Percentiles rank a stretch among this genome's conserved stretches.
Evolutionary conservation across 2,329 filamentous ascomycete species (phyloP).

Genomic region (Cladophialophora exuberans): DNA sequence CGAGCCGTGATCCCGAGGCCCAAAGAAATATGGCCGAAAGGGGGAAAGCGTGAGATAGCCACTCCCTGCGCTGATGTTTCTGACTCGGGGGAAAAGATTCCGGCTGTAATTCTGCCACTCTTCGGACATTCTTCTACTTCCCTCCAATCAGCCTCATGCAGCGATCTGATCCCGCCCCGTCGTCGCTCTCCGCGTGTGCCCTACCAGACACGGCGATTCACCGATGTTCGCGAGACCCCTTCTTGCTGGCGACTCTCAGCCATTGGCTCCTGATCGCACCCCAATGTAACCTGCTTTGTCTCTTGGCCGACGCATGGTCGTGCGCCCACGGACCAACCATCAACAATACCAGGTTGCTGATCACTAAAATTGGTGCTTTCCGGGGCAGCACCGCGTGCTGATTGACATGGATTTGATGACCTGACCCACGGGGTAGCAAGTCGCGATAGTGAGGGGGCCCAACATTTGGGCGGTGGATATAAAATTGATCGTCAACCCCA

Average conservation of each 20-base stretch:
- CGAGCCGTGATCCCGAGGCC: slow-evolving; percentile 9
- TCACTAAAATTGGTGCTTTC: slow-evolving; percentile 6
- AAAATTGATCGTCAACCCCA: neutral
- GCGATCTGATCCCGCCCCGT: neutral
- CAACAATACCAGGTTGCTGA: neutral
- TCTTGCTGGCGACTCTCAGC: neutral
- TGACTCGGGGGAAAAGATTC: neutral
- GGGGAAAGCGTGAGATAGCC: neutral
- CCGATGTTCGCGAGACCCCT: neutral
- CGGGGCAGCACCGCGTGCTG: neutral
- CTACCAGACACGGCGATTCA: slow-evolving; percentile 4
- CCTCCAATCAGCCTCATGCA: neutral
- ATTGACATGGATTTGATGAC: neutral
- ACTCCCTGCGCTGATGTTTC: too few species aligned
- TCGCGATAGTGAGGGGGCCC: slow-evolving; percentile 5
- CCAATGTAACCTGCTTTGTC: slow-evolving; percentile 1
- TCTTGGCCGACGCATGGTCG: slow-evolving; percentile 8
- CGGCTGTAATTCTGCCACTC: neutral
- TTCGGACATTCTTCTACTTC: slow-evolving; percentile 26
- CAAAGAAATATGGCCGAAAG: slow-evolving; percentile 1
- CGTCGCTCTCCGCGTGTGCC: neutral
- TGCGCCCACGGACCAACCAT: neutral
- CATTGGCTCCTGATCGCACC: slow-evolving; percentile 1
- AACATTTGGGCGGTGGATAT: slow-evolving; percentile 7
- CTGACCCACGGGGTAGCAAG: slow-evolving; percentile 15